Base-by-base conservation (phyloP, 805 yeast species). In the Naumovozyma castellii region DNA sequence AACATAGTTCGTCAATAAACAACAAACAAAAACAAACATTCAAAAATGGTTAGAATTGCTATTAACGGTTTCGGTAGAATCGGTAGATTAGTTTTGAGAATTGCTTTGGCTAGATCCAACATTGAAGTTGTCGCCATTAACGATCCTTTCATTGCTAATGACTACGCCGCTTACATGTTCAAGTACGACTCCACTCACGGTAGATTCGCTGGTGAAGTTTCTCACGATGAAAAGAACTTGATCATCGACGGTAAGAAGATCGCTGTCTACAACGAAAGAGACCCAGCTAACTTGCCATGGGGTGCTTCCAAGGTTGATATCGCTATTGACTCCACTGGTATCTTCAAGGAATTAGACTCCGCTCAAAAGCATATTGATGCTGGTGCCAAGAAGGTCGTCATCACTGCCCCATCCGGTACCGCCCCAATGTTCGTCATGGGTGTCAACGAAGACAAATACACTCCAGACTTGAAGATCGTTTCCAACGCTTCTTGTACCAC, bases 401-500 rank as follows among this genome's bases (percentile, higher is more conserved):
- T 78, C 66, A 77, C 84, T 48, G 84, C 83, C 56, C 84, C 84
- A 54, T 77, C 84, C 46, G 59, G 72, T 52, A 78, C 77, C 60
- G 82, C 82, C 48, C 84, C 84, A 65, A 76, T 78, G 81, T 78
- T 75, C 64, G 83, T 78, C 50, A 69, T 76, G 50, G 84, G 83
- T 73, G 84, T 77, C 53, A 78, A 78, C 66, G 76, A 71, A 53
- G 72, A 72, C 51, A 67, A 72, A 54, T 77, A 77, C 69, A 57
- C 71, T 41, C 17, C 22, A 13, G 78, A 75, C 64, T 61, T 70
- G 59, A 70, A 65, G 61, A 75, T 77, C 51, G 73, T 77, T 43
- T 77, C 83, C 55, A 77, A 77, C 65, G 84, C 84, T 57, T 77
- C 83, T 36, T 78, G 83, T 69, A 78, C 84, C 65, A 77, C 83